These are phyloP conservation scores for Syncephalastrum racemosum DNA, from an alignment of 371 early-diverging fungal species.

Conservation along the genomic window DNA sequence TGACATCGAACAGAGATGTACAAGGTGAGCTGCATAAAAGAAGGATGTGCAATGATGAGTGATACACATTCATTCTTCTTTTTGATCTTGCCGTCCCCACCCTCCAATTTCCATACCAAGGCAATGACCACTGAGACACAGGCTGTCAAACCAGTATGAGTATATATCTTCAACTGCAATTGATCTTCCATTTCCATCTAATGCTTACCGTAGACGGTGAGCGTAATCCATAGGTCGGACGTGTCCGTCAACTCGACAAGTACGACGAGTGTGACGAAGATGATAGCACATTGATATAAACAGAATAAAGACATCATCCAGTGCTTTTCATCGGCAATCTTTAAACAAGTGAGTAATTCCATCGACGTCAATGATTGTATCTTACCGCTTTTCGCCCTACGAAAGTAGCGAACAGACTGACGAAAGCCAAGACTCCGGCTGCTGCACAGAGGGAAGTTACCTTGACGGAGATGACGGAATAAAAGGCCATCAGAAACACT, in stretches of 20 bases:
- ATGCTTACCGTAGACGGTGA: constrained; percentile 11
- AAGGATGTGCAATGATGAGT: too few species aligned
- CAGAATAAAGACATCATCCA: constrained; percentile 17
- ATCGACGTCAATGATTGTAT: background rate
- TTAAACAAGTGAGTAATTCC: background rate
- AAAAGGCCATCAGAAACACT: constrained; percentile 14
- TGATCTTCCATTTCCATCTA: background rate
- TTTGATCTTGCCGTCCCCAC: too few species aligned
- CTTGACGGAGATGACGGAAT: constrained; percentile 4
- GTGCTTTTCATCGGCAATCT: constrained; percentile 15
- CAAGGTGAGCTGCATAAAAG: constrained; percentile 5
- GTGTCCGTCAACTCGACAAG: constrained; percentile 8
- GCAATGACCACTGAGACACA: constrained; percentile 12
- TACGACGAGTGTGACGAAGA: constrained; percentile 12
- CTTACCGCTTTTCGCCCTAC: constrained; percentile 12
- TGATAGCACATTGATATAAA: constrained; percentile 10
- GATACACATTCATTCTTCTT: too few species aligned
- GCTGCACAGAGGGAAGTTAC: constrained; percentile 4
- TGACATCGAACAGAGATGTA: constrained; percentile 15
- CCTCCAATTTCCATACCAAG: constrained; percentile 10
- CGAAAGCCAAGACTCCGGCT: constrained; percentile 5
- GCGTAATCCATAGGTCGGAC: constrained; percentile 12
- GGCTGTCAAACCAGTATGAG: background rate
- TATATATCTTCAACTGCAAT: background rate
- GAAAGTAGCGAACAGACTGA: constrained; percentile 6